phyloP scores from a whole-genome alignment of 1,284 basidiomycete genomes.

The Anthracocystis panici-leucophaei region DNA sequence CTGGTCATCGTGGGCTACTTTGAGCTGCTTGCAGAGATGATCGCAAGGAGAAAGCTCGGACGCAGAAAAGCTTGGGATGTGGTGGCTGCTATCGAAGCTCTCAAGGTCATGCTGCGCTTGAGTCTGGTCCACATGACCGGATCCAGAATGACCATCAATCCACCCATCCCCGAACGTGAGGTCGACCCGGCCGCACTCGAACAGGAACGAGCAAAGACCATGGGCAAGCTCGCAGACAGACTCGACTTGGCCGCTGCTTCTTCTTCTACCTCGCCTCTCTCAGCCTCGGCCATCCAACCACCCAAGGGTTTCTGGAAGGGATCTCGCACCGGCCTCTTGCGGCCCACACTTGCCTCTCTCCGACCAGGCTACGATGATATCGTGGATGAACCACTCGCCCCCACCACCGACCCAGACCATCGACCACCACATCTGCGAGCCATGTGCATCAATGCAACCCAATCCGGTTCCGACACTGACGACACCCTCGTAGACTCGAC shows the following conservation, averaged over 20 bases:
- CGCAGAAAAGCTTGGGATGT: conserved; percentile 68
- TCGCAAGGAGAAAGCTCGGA: conserved; percentile 65
- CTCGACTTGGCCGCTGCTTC: conserved; percentile 33
- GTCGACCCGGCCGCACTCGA: conserved; percentile 66
- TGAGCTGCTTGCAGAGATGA: conserved; percentile 71
- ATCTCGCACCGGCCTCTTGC: conserved; percentile 55
- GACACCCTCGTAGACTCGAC: conserved; percentile 60
- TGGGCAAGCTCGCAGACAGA: conserved; percentile 32
- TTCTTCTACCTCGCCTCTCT: conserved; percentile 2
- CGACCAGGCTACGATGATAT: conserved; percentile 37
- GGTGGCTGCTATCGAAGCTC: conserved; percentile 69
- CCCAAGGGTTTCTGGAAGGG: conserved; percentile 59
- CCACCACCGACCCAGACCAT: conserved; percentile 15
- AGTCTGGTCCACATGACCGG: conserved; percentile 68
- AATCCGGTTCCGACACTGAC: conserved; percentile 57
- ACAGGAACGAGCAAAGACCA: conserved; percentile 39
- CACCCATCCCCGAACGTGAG: conserved; percentile 69
- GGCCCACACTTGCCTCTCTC: conserved; percentile 60
- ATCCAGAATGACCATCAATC: conserved; percentile 67
- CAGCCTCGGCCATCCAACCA: conserved; percentile 7
- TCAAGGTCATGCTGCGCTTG: conserved; percentile 69
- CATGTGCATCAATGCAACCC: conserved; percentile 35
- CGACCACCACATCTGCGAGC: conserved; percentile 41
- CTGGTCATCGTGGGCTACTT: conserved; percentile 68
- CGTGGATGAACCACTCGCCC: conserved; percentile 6